Conservation (phyloP, 768 basidiomycete species). For the Chalciporus pseudorubinellus region DNA sequence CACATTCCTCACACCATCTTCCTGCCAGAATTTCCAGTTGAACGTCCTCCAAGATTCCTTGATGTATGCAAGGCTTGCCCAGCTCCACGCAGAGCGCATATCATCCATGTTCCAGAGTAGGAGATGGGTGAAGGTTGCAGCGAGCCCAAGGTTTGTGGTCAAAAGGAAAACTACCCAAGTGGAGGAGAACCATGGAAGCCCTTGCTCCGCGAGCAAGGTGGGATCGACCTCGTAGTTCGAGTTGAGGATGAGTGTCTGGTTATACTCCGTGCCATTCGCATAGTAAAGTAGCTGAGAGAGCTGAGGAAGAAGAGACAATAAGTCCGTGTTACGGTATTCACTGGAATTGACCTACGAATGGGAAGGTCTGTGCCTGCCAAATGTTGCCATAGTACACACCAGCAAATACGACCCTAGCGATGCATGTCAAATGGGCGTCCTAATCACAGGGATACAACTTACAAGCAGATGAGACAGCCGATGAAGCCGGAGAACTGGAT, state of each 20-base stretch:
- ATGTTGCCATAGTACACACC: conserved; percentile 46
- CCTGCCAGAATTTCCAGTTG: conserved; percentile 39
- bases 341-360: conserved; percentile 45
- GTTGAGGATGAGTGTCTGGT: conserved; percentile 54
- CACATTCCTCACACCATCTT: conserved; percentile 22
- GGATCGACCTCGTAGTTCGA: conserved; percentile 50
- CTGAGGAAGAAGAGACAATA: conserved; percentile 12
- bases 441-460: no score
- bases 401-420: conserved; percentile 36
- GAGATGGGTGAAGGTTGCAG: conserved; percentile 50
- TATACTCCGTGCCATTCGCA: conserved; percentile 50
- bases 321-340: background rate
- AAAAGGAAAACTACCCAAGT: conserved; percentile 23
- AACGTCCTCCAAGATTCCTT: conserved; percentile 24
- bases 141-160: conserved; percentile 32
- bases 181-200: conserved; percentile 29
- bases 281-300: conserved; percentile 52
- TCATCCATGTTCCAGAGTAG: conserved; percentile 54
- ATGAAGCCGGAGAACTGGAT: conserved; percentile 43
- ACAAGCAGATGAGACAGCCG: conserved; percentile 60
- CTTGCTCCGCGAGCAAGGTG: conserved; percentile 43
- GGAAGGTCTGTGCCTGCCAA: conserved; percentile 60
- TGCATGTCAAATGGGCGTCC: no score
- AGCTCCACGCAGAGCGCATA: conserved; percentile 45
- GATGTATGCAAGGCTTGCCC: conserved; percentile 35